These are phyloP conservation scores for Ciborinia camelliae DNA, from an alignment of 2,329 filamentous ascomycete genomes.

Conservation along the genomic window DNA sequence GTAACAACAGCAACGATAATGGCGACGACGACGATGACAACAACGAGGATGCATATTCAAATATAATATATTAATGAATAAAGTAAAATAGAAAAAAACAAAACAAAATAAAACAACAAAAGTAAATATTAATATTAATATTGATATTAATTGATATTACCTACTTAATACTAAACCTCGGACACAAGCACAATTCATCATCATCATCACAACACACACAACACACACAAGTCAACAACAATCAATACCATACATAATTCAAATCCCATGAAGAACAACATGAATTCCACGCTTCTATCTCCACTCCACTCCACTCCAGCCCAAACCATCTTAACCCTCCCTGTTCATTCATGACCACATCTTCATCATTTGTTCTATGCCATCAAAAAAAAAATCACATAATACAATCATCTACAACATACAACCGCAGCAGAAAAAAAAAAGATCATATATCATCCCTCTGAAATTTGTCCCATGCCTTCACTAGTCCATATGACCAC, in stretches of 20 bases:
- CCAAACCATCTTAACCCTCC: neutral
- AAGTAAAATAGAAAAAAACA: too few species aligned
- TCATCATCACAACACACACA: neutral
- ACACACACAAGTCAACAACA: too few species aligned
- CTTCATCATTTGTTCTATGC: conserved; percentile 5
- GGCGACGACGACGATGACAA: too few species aligned
- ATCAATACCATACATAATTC: neutral
- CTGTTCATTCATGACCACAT: neutral
- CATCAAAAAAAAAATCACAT: conserved; percentile 12
- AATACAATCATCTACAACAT: conserved; percentile 5
- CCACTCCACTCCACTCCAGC: too few species aligned
- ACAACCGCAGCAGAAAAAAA: neutral
- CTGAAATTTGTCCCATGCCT: conserved; percentile 1
- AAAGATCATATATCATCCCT: neutral
- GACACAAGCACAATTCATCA: neutral
- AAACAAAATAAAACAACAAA: too few species aligned
- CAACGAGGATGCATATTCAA: too few species aligned
- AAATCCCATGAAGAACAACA: neutral
- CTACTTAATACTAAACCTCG: too few species aligned
- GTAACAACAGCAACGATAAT: too few species aligned
- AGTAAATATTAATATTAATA: too few species aligned
- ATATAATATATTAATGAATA: too few species aligned
- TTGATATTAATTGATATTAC: too few species aligned
- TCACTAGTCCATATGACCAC: conserved; percentile 13
- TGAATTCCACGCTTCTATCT: conserved; percentile 5